Evolutionary conservation across 2,329 filamentous ascomycete species (phyloP), one percentile per base, ranked within the genome.

Genomic region (Diplodia corticola): DNA sequence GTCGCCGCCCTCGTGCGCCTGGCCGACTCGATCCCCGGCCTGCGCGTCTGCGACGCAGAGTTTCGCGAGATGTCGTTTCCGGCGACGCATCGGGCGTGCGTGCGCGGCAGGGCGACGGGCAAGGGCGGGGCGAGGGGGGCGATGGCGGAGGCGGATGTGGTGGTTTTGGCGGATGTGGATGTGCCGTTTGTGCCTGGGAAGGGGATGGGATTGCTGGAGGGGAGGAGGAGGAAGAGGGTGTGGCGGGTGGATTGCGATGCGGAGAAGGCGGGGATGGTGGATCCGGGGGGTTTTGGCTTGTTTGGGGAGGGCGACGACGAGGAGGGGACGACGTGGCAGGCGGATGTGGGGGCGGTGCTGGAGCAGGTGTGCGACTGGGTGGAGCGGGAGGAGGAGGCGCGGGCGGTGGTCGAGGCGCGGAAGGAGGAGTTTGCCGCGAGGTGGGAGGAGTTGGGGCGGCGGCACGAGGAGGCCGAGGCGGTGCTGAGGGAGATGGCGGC

Each of bases 211-310:
- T 6, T 46, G 35, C 15, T 35, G 20, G 24, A 37, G 12, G 12
- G 1, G 26, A 76, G 76, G 1, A 75, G 79, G 2, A 80, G 83
- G 17, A 84, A 84, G 22, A 82, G 80, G 68, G 79, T 90, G 65
- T 89, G 86, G 77, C 88, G 90, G 71, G 82, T 90, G 50, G 88
- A 90, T 70, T 81, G 88, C 55, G 88, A 90, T 69, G 86, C 88
- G 1, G 77, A 89, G 26, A 90, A 90, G 79, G 86, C 89, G 75
- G 84, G 89, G 75, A 92, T 92, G 82, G 89, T 89, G 0, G 81
- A n/a, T n/a, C n/a, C n/a, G n/a, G 92, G 20, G 28, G 92, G 20
- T 89, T 89, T n/a, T n/a, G n/a, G n/a, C n/a, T n/a, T n/a, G n/a
- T n/a, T n/a, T n/a, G n/a, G n/a, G n/a, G n/a, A n/a, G n/a, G n/a